These are phyloP conservation scores for Hippophae rhamnoides DNA, from an alignment of 306 rosid genomes.

Conservation along the genomic window DNA sequence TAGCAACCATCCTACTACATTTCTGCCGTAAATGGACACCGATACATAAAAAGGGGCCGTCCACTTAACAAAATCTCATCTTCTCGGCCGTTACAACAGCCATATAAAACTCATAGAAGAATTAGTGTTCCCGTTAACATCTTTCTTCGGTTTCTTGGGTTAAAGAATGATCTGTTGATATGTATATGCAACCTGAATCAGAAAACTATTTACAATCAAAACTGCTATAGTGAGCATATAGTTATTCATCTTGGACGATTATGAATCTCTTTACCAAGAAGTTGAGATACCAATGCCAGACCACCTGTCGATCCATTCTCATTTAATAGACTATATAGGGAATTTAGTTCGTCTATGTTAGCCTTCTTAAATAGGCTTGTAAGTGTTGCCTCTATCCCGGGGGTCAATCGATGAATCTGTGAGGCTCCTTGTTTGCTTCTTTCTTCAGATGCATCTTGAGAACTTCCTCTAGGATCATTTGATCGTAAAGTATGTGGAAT, in stretches of 20 bases:
- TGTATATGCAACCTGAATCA: slow-evolving; percentile 19
- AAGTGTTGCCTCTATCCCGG: slow-evolving; percentile 28
- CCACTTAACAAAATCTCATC: too few species aligned
- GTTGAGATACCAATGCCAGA: slow-evolving; percentile 34
- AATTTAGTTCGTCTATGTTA: slow-evolving; percentile 59
- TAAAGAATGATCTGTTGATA: slow-evolving; percentile 4
- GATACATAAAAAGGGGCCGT: too few species aligned
- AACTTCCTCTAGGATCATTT: slow-evolving; percentile 25
- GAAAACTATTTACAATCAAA: background rate
- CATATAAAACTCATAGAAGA: too few species aligned
- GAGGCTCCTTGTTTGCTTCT: slow-evolving; percentile 23
- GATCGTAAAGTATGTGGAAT: slow-evolving; percentile 48
- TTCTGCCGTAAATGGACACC: too few species aligned
- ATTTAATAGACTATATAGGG: slow-evolving; percentile 48
- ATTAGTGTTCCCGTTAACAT: too few species aligned
- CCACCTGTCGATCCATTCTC: slow-evolving; percentile 40
- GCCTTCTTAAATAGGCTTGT: slow-evolving; percentile 58
- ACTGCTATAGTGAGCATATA: slow-evolving; percentile 19
- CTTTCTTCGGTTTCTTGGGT: background rate
- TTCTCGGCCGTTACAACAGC: too few species aligned
- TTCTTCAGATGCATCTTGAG: slow-evolving; percentile 4
- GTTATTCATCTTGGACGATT: slow-evolving; percentile 39
- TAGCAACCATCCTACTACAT: too few species aligned
- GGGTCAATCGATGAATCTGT: slow-evolving; percentile 16
- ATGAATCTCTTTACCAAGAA: slow-evolving; percentile 63